Evolutionary conservation across 768 basidiomycete genomes (phyloP).

Genomic region (Boletus coccyginus): DNA sequence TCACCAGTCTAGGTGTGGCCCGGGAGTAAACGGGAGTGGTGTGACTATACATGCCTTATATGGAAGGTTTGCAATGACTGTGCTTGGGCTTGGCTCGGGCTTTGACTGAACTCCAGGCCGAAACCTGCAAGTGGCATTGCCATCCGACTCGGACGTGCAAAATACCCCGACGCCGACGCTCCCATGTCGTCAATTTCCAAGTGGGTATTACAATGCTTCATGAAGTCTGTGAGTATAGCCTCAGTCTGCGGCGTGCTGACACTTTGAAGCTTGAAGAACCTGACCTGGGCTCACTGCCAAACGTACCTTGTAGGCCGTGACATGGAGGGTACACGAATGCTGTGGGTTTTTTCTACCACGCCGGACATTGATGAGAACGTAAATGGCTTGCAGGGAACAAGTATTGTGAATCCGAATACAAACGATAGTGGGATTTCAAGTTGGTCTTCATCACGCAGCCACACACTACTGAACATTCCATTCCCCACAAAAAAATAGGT

Average conservation of each 20-base stretch:
- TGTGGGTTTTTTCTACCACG: background rate
- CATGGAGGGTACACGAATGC: conserved; percentile 47
- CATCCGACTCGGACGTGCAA: background rate
- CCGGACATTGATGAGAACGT: background rate
- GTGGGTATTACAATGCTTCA: conserved; percentile 38
- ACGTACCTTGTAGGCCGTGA: conserved; percentile 52
- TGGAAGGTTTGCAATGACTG: background rate
- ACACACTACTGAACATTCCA: background rate
- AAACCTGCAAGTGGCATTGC: background rate
- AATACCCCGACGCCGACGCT: background rate
- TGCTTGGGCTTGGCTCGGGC: too few relatives aligned
- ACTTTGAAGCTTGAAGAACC: conserved; percentile 1
- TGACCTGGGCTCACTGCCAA: conserved; percentile 27
- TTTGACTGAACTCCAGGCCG: too few relatives aligned
- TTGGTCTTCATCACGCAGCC: background rate
- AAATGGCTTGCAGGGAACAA: conserved; percentile 46
- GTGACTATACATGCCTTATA: background rate
- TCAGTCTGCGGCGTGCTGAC: background rate
- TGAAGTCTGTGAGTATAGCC: conserved; percentile 41
- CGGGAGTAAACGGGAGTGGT: background rate
- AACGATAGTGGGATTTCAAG: conserved; percentile 38
- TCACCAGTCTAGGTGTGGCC: background rate
- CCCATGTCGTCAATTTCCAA: conserved; percentile 35
- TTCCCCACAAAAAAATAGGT: conserved; percentile 22
- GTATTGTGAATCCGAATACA: conserved; percentile 51